A percentile compares a stretch with the other conserved stretches of the same genome.
Conservation (phyloP, 1,139 yeast genomes). For the Diutina scorzettiae region DNA sequence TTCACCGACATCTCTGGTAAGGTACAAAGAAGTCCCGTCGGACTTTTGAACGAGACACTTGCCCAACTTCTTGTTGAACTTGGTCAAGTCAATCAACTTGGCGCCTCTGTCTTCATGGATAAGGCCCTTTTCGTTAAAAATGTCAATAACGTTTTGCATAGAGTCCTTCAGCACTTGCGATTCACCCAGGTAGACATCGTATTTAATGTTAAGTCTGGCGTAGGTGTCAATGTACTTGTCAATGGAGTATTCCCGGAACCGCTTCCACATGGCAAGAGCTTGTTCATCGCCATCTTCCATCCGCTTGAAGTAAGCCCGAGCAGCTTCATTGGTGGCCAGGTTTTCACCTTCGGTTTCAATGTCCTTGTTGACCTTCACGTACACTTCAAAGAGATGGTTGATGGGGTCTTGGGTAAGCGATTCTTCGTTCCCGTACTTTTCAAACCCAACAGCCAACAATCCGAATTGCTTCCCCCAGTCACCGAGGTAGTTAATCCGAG, state of each 20-base stretch:
- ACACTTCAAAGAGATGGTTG: constrained; percentile 88
- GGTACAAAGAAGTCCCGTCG: constrained; percentile 89
- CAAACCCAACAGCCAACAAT: constrained; percentile 84
- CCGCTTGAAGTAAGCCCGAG: constrained; percentile 74
- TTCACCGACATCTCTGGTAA: constrained; percentile 96
- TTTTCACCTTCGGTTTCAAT: constrained; percentile 65
- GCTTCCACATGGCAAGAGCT: constrained; percentile 72
- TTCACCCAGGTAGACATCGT: constrained; percentile 89
- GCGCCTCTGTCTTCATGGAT: constrained; percentile 90
- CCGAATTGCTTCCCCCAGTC: constrained; percentile 99
- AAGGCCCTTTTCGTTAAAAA: constrained; percentile 57
- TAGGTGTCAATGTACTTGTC: constrained; percentile 78
- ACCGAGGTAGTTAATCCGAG: constrained; percentile 87
- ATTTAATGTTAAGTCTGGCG: constrained; percentile 80
- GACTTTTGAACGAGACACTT: constrained; percentile 89
- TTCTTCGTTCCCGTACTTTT: constrained; percentile 73
- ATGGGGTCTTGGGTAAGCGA: constrained; percentile 69
- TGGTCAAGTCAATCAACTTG: constrained; percentile 70
- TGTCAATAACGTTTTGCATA: constrained; percentile 55
- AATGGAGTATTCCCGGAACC: constrained; percentile 84
- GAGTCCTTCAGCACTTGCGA: constrained; percentile 75
- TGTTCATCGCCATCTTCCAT: constrained; percentile 92
- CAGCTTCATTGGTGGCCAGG: constrained; percentile 62
- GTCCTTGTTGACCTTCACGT: constrained; percentile 77
- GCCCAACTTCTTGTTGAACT: constrained; percentile 85